These are phyloP conservation scores for Tylopilus balloui DNA, from an alignment of 768 basidiomycete genomes.

Conservation along the genomic window DNA sequence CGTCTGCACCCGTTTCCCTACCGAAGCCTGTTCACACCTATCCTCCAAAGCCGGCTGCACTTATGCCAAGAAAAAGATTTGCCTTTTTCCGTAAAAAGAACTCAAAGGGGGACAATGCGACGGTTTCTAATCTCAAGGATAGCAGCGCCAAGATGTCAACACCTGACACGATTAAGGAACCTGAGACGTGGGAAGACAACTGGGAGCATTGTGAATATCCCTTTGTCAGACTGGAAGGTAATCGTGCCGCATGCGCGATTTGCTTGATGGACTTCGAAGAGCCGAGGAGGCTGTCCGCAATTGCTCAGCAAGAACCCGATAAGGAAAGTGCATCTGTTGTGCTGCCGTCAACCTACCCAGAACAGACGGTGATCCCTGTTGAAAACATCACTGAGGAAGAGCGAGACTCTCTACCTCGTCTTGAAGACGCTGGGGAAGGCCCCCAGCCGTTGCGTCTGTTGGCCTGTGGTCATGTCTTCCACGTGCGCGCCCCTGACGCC, in stretches of 20 bases:
- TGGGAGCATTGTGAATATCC: constrained; percentile 78
- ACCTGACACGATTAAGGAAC: constrained; percentile 24
- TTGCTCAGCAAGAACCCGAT: constrained; percentile 29
- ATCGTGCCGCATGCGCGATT: constrained; percentile 80
- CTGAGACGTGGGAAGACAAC: constrained; percentile 66
- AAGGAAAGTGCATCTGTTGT: constrained; percentile 9
- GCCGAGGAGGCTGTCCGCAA: constrained; percentile 41
- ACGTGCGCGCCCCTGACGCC: constrained; percentile 48
- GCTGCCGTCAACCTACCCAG: constrained; percentile 11
- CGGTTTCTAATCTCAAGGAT: constrained; percentile 15
- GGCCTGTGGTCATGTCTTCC: constrained; percentile 84
- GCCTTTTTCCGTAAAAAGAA: constrained; percentile 42
- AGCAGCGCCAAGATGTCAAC: constrained; percentile 8
- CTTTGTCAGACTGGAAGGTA: constrained; percentile 76
- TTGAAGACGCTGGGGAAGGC: constrained; percentile 71
- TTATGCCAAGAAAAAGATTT: constrained; percentile 42
- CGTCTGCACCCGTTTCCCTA: constrained; percentile 35
- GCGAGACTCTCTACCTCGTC: constrained; percentile 40
- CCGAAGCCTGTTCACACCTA: constrained; percentile 53
- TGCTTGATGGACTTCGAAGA: constrained; percentile 84
- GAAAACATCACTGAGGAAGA: constrained; percentile 40
- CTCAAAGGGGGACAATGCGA: constrained; percentile 23
- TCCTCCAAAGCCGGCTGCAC: constrained; percentile 49
- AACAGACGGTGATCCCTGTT: constrained; percentile 29
- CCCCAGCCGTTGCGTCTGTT: constrained; percentile 73